Base-by-base conservation (phyloP, 2,329 filamentous ascomycete genomes). In the Calonectria pseudoreteaudii region DNA sequence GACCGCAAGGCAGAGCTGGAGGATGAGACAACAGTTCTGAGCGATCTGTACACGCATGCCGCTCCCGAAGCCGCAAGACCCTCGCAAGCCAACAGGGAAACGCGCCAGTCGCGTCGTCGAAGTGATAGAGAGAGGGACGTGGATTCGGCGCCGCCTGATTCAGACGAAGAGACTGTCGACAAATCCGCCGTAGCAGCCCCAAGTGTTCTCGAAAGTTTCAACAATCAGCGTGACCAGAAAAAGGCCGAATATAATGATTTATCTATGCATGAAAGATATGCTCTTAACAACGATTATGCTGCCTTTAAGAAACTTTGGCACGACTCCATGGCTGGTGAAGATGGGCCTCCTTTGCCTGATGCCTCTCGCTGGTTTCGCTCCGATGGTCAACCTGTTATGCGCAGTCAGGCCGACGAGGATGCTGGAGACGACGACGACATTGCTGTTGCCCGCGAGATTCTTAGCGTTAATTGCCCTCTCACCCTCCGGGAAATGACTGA, bases 381-480 rank as follows among this genome's bases (percentile, higher is more conserved):
- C 23, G 82, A 86, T 44, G 89, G 87, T 4, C 79, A 85, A 49
- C 88, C 89, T 4, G 83, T 86, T 52, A 83, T 86, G 81, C 76
- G 74, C 44, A 74, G 71, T 3, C 78, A 78, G 23, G 70, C 77
- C 49, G 56, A 78, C 1, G 84, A 77, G 4, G 87, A 84, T 3
- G 87, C 89, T 1, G 91, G 90, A 7, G 88, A 89, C 20, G 92
- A 93, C 69, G 92, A 94, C 26, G 94, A 96, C 52, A 87, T 96
- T 30, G 89, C 93, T 1, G 89, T 96, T 36, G 89, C 90, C 34
- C 87, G 90, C 64, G 91, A 92, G 75, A 90, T 88, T 6, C 87
- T 92, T 67, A 93, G 91, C 82, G 90, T 93, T 38, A 92, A 91
- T 78, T 96, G 94, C 79, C 93, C 93, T 0, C 82, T 96, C 26